These are phyloP conservation scores for Immersiella caudata DNA, from an alignment of 495 filamentous ascomycete species.

Conservation along the genomic window DNA sequence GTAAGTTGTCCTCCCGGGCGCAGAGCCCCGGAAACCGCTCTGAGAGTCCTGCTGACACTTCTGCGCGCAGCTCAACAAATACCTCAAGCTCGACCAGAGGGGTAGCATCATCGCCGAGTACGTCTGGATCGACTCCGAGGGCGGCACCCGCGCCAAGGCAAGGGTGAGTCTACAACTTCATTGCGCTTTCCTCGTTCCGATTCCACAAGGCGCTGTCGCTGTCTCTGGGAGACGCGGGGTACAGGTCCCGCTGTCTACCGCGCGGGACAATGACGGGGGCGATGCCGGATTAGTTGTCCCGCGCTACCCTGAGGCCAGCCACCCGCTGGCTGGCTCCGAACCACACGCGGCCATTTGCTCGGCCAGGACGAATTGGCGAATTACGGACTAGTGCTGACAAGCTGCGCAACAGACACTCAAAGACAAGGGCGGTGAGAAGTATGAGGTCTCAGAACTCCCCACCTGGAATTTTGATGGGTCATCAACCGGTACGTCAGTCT, in stretches of 20 bases:
- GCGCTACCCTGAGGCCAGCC: neutral
- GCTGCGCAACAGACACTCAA: conserved; percentile 69
- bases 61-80: conserved; percentile 76
- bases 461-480: conserved; percentile 99
- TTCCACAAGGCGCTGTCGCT: neutral
- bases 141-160: conserved; percentile 83
- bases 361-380: neutral
- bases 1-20: neutral
- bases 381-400: conserved; percentile 19
- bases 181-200: conserved; percentile 26
- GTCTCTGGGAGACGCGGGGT: neutral
- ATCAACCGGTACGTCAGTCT: neutral
- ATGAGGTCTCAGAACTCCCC: conserved; percentile 56
- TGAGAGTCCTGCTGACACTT: neutral
- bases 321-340: neutral
- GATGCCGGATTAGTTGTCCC: neutral
- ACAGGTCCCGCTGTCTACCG: neutral
- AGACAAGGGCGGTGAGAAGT: conserved; percentile 65
- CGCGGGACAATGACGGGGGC: neutral
- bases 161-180: conserved; percentile 64
- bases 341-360: conserved; percentile 7
- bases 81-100: conserved; percentile 86
- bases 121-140: conserved; percentile 89
- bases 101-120: conserved; percentile 82
- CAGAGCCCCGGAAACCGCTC: too few relatives aligned